Evolutionary conservation across 495 filamentous ascomycete genomes (phyloP).

Genomic region (Pyronema domesticum): DNA sequence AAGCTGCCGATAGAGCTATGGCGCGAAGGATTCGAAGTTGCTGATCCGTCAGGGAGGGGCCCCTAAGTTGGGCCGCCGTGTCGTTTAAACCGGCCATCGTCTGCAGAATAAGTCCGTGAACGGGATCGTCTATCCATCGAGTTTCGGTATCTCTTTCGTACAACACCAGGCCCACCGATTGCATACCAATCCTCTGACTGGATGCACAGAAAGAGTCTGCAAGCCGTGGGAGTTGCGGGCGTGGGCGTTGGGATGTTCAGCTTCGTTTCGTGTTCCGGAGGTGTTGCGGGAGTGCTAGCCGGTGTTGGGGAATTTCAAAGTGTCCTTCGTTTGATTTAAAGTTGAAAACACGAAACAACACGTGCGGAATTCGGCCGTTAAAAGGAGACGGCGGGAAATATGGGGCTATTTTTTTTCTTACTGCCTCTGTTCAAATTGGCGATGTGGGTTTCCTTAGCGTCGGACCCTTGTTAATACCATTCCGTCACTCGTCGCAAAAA

Average conservation of each 20-base stretch:
- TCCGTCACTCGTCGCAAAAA: conserved; percentile 4
- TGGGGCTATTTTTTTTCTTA: background rate
- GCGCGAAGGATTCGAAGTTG: conserved; percentile 21
- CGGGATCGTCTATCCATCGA: conserved; percentile 20
- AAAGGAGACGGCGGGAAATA: background rate
- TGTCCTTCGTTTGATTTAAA: too few relatives aligned
- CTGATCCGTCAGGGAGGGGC: conserved; percentile 17
- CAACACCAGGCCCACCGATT: background rate
- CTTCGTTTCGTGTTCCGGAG: too few relatives aligned
- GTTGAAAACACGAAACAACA: background rate
- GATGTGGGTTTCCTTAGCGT: conserved; percentile 1
- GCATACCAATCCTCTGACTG: conserved; percentile 2
- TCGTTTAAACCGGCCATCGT: background rate
- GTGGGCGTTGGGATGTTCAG: too few relatives aligned
- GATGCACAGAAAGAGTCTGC: background rate
- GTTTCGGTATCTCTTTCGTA: background rate
- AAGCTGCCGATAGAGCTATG: conserved; percentile 22
- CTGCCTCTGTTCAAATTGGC: background rate
- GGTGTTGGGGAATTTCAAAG: too few relatives aligned
- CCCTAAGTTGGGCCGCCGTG: background rate
- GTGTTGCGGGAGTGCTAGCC: too few relatives aligned
- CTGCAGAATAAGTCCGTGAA: conserved; percentile 14
- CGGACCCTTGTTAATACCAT: conserved; percentile 4
- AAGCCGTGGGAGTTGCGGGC: background rate
- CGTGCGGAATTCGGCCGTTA: background rate